Conservation (phyloP, 768 basidiomycete genomes). For the Auriculariales sp. region DNA sequence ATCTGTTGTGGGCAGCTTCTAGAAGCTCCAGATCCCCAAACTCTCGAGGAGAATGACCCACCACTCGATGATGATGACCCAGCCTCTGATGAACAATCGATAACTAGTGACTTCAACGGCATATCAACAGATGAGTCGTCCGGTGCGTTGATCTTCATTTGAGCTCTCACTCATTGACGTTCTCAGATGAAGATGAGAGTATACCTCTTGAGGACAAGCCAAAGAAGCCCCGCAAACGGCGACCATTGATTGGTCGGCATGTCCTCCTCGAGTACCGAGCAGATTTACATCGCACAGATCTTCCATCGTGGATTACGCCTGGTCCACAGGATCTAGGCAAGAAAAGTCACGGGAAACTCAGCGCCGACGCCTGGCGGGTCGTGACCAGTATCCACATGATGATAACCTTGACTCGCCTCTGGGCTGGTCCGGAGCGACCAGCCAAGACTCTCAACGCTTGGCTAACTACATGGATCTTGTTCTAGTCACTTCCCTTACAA, state of each 20-base stretch:
- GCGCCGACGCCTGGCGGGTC: conserved; percentile 16
- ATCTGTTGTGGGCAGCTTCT: no score
- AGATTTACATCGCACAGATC: conserved; percentile 16
- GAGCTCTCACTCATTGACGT: no score
- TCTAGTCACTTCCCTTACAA: conserved; percentile 12
- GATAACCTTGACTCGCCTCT: conserved; percentile 17
- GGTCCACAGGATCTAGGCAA: conserved; percentile 21
- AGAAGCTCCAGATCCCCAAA: no score
- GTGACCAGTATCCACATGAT: conserved; percentile 17
- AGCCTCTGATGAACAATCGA: no score
- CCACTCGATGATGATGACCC: no score
- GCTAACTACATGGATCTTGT: conserved; percentile 19
- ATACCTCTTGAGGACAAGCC: no score
- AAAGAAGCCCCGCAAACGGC: no score
- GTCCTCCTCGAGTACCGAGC: conserved; percentile 15
- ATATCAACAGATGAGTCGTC: no score
- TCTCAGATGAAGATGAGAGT: no score
- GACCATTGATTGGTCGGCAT: conserved; percentile 18
- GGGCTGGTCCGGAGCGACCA: conserved; percentile 3
- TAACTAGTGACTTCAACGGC: no score
- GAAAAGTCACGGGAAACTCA: conserved; percentile 17
- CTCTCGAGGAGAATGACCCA: no score
- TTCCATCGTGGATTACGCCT: conserved; percentile 18
- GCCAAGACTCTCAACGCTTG: conserved; percentile 5
- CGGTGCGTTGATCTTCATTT: no score